phyloP scores from a whole-genome alignment of 2,329 filamentous ascomycete species.

The Penicillium vulpinum region DNA sequence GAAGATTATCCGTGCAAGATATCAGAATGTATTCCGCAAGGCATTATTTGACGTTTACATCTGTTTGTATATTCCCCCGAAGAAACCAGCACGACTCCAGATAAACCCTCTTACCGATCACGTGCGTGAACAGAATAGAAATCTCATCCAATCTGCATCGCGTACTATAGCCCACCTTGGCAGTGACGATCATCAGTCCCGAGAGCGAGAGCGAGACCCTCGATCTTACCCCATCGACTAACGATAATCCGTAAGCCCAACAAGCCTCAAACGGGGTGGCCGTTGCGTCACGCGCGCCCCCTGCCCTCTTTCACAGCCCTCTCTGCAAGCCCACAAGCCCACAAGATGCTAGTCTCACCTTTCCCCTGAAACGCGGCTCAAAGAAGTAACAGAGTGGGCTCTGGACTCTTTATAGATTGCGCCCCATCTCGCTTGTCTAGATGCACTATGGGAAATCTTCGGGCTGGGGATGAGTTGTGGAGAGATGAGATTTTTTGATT shows the following conservation, averaged over 20 bases:
- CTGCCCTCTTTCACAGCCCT: not conserved
- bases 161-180: not conserved
- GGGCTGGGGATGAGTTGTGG: not conserved
- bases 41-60: too few species aligned
- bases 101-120: too few species aligned
- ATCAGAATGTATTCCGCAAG: too few species aligned
- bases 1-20: not conserved
- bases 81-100: too few species aligned
- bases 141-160: not conserved
- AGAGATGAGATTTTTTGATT: not conserved
- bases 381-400: not conserved
- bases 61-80: too few species aligned
- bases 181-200: not conserved
- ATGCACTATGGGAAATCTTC: not conserved
- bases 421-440: not conserved
- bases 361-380: constrained; percentile 7
- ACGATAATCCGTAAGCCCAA: not conserved
- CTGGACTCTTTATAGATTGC: not conserved
- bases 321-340: not conserved
- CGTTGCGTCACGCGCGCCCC: not conserved
- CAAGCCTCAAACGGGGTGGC: constrained; percentile 1
- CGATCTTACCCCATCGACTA: too few species aligned
- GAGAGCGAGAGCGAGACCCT: not conserved
- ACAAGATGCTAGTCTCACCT: constrained; percentile 1
- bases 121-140: not conserved